Evolutionary conservation across 495 filamentous ascomycete species (phyloP), one percentile per base, ranked within the genome.

Genomic region (Saxispiralis lemnorum): DNA sequence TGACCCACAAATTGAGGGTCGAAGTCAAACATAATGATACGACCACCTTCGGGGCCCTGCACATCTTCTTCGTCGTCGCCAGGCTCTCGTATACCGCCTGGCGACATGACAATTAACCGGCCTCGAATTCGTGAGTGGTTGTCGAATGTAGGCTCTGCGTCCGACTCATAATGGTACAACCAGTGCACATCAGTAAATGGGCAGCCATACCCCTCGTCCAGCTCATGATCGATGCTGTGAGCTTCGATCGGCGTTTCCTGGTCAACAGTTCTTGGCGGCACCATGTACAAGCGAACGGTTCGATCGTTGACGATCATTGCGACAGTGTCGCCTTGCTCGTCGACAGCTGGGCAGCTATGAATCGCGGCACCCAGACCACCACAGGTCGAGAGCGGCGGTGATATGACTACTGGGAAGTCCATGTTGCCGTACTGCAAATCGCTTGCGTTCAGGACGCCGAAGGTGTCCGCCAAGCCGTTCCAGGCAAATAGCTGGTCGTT

Each of bases 1-100:
- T 52, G 52, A 9, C 52, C 48, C 39, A 49, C 45, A 37, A 49
- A 53, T 16, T 53, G 50, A 14, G 49, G 49, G 24, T 52, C 45
- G 19, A 55, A 55, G 39, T 55, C 52, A 20, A 55, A 51, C 21
- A 55, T 15, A 7, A 55, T 52, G 38, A 55, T 48, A 1, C 52
- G 41, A 24, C 52, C 52, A 16, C 52, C 52, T 33, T 55, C 52
- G 19, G 49, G 17, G 24, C 49, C 50, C 11, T 53, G 41, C 6
- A 53, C 50, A 16, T 46, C 44, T 20, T 48, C 50, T 18, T 38
- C 38, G 40, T 30, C 37, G 30, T 46, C n/a, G 14, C 38, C 30
- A 14, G 31, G 41, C 31, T 53, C 45, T 6, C 35, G 24, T 6
- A 53, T 41, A n/a, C 46, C 50, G 13, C 50, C 50, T 9, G 50